Evolutionary conservation across 495 filamentous ascomycete genomes (phyloP).

Genomic region (Pyrenula aspistea): DNA sequence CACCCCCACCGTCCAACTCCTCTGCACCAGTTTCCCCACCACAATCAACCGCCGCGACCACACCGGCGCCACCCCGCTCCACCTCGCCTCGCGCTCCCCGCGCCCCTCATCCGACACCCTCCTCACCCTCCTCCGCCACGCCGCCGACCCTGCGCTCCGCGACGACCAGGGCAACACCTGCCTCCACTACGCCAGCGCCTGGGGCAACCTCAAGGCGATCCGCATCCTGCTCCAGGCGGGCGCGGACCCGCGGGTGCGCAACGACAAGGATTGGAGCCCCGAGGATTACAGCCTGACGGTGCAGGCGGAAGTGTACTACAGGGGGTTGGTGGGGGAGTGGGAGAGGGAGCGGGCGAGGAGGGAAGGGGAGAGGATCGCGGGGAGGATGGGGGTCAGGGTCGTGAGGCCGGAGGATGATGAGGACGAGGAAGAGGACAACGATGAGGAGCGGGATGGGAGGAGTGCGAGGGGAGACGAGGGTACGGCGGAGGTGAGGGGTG

Average conservation of each 20-base stretch:
- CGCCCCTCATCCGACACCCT: slow-evolving; percentile 2
- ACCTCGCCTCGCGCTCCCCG: slow-evolving; percentile 23
- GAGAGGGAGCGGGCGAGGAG: slow-evolving; percentile 15
- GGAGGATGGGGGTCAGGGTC: background rate
- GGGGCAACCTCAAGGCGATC: slow-evolving; percentile 62
- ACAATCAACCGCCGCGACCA: slow-evolving; percentile 40
- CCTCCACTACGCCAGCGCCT: slow-evolving; percentile 53
- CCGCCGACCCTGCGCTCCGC: slow-evolving; percentile 3
- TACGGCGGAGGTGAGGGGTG: no score
- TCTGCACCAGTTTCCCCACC: slow-evolving; percentile 21
- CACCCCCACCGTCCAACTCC: slow-evolving; percentile 47
- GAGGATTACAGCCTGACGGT: slow-evolving; percentile 60
- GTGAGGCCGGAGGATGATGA: background rate
- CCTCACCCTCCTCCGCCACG: background rate
- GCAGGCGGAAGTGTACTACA: slow-evolving; percentile 65
- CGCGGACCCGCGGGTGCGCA: slow-evolving; percentile 50
- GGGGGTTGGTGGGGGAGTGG: slow-evolving; percentile 47
- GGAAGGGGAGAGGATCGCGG: background rate
- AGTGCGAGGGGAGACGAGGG: background rate
- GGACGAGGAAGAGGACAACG: background rate
- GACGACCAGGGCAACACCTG: slow-evolving; percentile 67
- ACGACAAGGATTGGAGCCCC: slow-evolving; percentile 61
- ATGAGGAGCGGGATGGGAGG: background rate
- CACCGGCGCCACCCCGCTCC: slow-evolving; percentile 29
- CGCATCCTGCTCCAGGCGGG: slow-evolving; percentile 58